Evolutionary conservation across 163 green algal genomes (phyloP).

Genomic region (Scenedesmus sp.): DNA sequence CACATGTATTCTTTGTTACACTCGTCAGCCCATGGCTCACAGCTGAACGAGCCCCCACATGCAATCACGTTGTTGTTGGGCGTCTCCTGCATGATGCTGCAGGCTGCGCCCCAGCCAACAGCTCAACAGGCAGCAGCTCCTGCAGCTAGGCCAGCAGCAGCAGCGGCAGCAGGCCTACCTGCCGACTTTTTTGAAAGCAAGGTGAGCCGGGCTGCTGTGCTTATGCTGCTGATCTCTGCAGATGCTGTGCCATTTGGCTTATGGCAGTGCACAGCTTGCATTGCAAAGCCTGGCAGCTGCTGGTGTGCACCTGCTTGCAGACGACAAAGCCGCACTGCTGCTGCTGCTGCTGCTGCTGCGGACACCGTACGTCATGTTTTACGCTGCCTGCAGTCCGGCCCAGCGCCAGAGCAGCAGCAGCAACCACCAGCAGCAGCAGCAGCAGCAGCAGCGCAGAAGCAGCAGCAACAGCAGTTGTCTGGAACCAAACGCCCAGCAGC

Average conservation of each 20-base stretch:
- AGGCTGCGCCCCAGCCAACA: background rate
- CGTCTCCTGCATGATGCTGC: background rate
- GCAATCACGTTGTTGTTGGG: background rate
- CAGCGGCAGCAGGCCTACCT: conserved; percentile 42
- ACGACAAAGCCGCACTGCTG: too few species aligned
- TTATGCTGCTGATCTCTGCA: too few species aligned
- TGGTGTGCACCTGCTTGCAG: background rate
- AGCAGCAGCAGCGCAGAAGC: background rate
- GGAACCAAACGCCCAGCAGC: conserved; percentile 20
- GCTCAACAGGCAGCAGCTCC: background rate
- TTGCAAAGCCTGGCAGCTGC: background rate
- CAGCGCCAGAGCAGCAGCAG: conserved; percentile 5
- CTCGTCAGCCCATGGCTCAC: background rate
- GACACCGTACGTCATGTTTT: background rate
- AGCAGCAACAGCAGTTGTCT: conserved; percentile 31
- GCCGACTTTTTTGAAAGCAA: conserved; percentile 58
- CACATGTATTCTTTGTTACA: background rate
- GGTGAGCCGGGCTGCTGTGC: background rate
- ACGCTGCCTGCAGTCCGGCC: background rate
- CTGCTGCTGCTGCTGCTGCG: too few species aligned
- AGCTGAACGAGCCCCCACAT: background rate
- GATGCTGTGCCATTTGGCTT: too few species aligned
- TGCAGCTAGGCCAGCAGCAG: background rate
- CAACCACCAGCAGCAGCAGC: conserved; percentile 3
- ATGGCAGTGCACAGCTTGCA: too few species aligned